Conservation (phyloP, 2,329 filamentous ascomycete species). For the Leptosphaerulina australis region DNA sequence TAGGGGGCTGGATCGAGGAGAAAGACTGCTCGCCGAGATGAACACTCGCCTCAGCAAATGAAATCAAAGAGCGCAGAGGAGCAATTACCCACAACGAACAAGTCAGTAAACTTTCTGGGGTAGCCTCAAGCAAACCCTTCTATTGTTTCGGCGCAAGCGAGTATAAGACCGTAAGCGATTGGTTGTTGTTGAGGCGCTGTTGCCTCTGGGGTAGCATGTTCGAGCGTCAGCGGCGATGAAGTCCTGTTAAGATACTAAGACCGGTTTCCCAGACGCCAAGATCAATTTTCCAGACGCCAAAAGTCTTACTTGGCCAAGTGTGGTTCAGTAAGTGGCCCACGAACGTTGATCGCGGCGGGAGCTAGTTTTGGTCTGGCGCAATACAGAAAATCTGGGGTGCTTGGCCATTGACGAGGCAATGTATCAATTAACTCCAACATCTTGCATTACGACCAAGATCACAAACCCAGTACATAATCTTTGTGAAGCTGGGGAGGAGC, state of each 20-base stretch:
- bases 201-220: conserved; percentile 26
- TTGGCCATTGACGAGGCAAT: conserved; percentile 16
- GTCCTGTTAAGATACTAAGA: conserved; percentile 31
- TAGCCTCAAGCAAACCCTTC: conserved; percentile 13
- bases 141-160: conserved; percentile 31
- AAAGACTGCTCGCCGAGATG: conserved; percentile 17
- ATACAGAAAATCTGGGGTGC: conserved; percentile 33
- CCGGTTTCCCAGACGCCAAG: conserved; percentile 27
- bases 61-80: conserved; percentile 18
- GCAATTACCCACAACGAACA: conserved; percentile 27
- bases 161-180: conserved; percentile 19
- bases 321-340: conserved; percentile 19
- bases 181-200: conserved; percentile 21
- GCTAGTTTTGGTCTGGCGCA: conserved; percentile 25
- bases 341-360: conserved; percentile 30
- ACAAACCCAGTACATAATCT: background rate
- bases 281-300: conserved; percentile 28
- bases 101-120: conserved; percentile 8
- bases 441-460: background rate
- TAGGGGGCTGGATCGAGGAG: conserved; percentile 15
- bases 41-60: conserved; percentile 26
- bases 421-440: conserved; percentile 9
- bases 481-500: no score
- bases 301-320: conserved; percentile 26
- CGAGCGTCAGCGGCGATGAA: conserved; percentile 21